phyloP scores from a whole-genome alignment of 2,329 filamentous ascomycete species.

The Aureobasidium namibiae region DNA sequence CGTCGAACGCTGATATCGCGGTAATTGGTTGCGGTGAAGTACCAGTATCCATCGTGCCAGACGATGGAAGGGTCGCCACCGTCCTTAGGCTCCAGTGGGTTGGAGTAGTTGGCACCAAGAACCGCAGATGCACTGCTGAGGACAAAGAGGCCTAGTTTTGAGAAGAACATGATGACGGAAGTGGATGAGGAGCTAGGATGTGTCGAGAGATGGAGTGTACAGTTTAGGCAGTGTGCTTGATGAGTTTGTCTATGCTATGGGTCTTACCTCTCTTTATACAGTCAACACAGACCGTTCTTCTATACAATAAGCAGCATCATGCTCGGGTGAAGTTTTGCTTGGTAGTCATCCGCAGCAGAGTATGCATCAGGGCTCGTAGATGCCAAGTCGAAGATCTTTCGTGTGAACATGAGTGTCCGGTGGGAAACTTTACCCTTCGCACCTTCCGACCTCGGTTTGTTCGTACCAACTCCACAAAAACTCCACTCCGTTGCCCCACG shows the following conservation, averaged over 20 bases:
- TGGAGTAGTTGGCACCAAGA: constrained; percentile 35
- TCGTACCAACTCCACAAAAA: neutral
- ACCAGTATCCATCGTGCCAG: constrained; percentile 48
- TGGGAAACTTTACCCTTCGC: neutral
- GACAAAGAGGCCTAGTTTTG: neutral
- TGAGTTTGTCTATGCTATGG: neutral
- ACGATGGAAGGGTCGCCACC: constrained; percentile 48
- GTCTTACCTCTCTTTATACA: neutral
- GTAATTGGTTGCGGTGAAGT: constrained; percentile 50
- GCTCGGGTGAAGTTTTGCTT: neutral
- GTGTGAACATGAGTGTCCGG: neutral
- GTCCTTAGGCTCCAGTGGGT: constrained; percentile 44
- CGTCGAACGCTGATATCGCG: constrained; percentile 46
- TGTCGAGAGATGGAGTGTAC: neutral
- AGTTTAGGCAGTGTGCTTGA: neutral
- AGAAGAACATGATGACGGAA: constrained; percentile 1
- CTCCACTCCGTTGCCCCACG: neutral
- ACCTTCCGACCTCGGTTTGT: neutral
- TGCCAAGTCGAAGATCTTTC: constrained; percentile 8
- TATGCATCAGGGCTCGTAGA: neutral
- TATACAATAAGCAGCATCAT: neutral
- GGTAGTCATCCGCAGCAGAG: neutral
- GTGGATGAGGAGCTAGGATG: neutral
- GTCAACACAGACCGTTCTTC: no score
- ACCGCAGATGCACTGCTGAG: constrained; percentile 10